Evolutionary conservation across 2,329 filamentous ascomycete genomes (phyloP).

Genomic region (Neobulgaria alba): DNA sequence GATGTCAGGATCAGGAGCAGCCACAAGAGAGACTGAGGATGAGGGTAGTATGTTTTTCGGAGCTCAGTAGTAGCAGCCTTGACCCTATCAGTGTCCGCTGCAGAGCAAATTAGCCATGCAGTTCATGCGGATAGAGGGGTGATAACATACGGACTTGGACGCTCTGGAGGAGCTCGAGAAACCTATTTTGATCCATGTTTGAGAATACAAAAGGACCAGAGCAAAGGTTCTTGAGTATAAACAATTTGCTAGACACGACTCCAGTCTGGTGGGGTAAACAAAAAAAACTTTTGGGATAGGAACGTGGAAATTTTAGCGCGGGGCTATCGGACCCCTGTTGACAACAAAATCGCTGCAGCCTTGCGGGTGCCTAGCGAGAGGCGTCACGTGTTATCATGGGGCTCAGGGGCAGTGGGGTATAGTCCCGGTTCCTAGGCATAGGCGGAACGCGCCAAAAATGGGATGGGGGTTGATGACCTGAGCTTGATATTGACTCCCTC

Average conservation of each 20-base stretch:
- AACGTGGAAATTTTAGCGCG: background rate
- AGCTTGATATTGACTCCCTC: too few relatives aligned
- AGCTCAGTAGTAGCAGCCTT: slow-evolving; percentile 85
- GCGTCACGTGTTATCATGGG: too few relatives aligned
- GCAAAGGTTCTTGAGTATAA: too few relatives aligned
- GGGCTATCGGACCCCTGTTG: too few relatives aligned
- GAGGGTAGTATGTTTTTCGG: slow-evolving; percentile 87
- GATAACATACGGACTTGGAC: slow-evolving; percentile 70
- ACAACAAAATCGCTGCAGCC: too few relatives aligned
- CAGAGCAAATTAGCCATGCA: slow-evolving; percentile 19
- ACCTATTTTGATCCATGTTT: slow-evolving; percentile 71
- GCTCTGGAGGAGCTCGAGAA: slow-evolving; percentile 79
- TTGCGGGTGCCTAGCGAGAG: too few relatives aligned
- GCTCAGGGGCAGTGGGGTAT: too few relatives aligned
- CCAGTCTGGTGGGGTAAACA: background rate
- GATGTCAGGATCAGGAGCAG: slow-evolving; percentile 84
- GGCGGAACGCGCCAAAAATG: too few relatives aligned
- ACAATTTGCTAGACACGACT: too few relatives aligned
- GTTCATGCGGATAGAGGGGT: slow-evolving; percentile 2
- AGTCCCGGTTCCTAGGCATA: too few relatives aligned
- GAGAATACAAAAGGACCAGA: too few relatives aligned
- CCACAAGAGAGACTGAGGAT: slow-evolving; percentile 73
- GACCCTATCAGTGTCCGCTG: slow-evolving; percentile 81
- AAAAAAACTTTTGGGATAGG: slow-evolving; percentile 1
- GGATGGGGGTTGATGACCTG: too few relatives aligned